A percentile compares a stretch with the other conserved stretches of the same genome.
phyloP scores from a whole-genome alignment of 108 stramenopile species.

The Nitzschia sp. region DNA sequence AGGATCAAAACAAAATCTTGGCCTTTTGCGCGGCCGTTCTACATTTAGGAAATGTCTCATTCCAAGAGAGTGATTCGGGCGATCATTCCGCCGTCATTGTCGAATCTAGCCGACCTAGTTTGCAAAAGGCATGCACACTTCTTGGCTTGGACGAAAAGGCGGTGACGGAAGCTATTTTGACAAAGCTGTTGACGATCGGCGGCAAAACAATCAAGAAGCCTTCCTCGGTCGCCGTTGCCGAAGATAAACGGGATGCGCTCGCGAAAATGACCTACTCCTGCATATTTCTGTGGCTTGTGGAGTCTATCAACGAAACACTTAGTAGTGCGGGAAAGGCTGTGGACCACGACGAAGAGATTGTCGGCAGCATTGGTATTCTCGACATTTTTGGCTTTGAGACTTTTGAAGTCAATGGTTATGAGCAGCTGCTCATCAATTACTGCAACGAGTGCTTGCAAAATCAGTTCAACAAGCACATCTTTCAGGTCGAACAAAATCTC shows the following conservation, averaged over 20 bases:
- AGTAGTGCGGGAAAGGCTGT: not conserved
- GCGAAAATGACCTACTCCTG: conserved; percentile 91
- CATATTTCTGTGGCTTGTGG: conserved; percentile 93
- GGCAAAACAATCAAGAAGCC: conserved; percentile 85
- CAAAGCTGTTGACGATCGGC: conserved; percentile 69
- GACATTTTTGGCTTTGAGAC: conserved; percentile 98
- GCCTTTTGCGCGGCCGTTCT: conserved; percentile 86
- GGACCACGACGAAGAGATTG: conserved; percentile 10
- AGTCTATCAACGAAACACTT: conserved; percentile 80
- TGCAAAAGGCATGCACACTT: conserved; percentile 67
- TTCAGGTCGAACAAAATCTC: conserved; percentile 93
- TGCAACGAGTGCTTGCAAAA: conserved; percentile 93
- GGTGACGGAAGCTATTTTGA: conserved; percentile 79
- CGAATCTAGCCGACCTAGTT: conserved; percentile 44
- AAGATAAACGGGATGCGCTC: conserved; percentile 91
- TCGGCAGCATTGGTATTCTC: conserved; percentile 89
- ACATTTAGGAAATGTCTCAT: conserved; percentile 89
- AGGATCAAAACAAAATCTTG: conserved; percentile 67
- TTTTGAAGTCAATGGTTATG: conserved; percentile 93
- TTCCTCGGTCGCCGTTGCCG: conserved; percentile 79
- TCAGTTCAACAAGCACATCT: conserved; percentile 95
- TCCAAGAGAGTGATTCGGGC: conserved; percentile 59
- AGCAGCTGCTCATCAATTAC: conserved; percentile 96
- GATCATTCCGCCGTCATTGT: conserved; percentile 57
- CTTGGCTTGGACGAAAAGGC: conserved; percentile 67